Evolutionary conservation across 805 yeast genomes (phyloP).

Genomic region (Zygotorulaspora sp.): DNA sequence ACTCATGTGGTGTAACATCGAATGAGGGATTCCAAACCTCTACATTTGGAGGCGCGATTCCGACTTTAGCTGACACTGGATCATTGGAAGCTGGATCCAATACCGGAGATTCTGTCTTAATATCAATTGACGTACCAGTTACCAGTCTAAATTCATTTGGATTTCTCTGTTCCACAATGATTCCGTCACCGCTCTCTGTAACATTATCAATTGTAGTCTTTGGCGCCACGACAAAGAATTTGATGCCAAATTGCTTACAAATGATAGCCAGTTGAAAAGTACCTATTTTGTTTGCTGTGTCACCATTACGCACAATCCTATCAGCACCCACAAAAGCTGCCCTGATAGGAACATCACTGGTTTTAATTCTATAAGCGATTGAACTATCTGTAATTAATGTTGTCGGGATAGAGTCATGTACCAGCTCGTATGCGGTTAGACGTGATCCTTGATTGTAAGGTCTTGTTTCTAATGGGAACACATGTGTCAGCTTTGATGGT

Average conservation of each 20-base stretch:
- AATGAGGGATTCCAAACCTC: slow-evolving; percentile 95
- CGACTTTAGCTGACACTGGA: slow-evolving; percentile 49
- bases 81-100: slow-evolving; percentile 25
- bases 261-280: slow-evolving; percentile 85
- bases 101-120: slow-evolving; percentile 23
- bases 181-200: slow-evolving; percentile 64
- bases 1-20: slow-evolving; percentile 81
- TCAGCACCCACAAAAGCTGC: slow-evolving; percentile 94
- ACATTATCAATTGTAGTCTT: slow-evolving; percentile 78
- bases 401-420: slow-evolving; percentile 81
- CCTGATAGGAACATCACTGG: slow-evolving; percentile 58
- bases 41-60: slow-evolving; percentile 80
- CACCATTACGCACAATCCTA: slow-evolving; percentile 88
- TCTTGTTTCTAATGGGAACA: slow-evolving; percentile 87
- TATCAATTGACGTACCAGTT: slow-evolving; percentile 56
- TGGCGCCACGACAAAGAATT: slow-evolving; percentile 93
- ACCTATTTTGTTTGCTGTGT: slow-evolving; percentile 94
- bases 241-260: slow-evolving; percentile 56
- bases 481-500: slow-evolving; percentile 55
- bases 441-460: slow-evolving; percentile 97
- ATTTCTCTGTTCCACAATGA: slow-evolving; percentile 85
- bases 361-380: slow-evolving; percentile 69
- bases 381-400: slow-evolving; percentile 87
- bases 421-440: slow-evolving; percentile 84
- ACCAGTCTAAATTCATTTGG: slow-evolving; percentile 70